Evolutionary conservation across 139 green algal species (phyloP).

Genomic region (Chlamydomonas applanata): DNA sequence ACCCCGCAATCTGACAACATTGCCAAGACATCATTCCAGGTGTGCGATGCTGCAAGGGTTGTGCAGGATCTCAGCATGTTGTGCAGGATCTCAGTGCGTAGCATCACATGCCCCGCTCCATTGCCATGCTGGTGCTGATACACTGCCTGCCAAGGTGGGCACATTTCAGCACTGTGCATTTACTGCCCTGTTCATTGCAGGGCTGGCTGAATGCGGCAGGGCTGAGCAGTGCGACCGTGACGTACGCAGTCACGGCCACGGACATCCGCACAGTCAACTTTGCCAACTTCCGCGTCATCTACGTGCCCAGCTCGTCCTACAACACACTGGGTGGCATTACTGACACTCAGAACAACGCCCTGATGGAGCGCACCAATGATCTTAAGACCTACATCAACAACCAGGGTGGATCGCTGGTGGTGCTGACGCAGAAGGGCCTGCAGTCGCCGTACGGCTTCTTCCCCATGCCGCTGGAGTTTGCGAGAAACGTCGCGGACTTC

Average conservation of each 20-base stretch:
- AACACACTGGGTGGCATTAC: too few relatives aligned
- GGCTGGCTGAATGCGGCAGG: constrained; percentile 5
- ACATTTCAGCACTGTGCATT: too few relatives aligned
- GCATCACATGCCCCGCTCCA: too few relatives aligned
- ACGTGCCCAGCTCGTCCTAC: not conserved
- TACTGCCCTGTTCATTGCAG: not conserved
- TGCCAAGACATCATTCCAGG: too few relatives aligned
- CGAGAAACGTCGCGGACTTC: not conserved
- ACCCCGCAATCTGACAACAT: too few relatives aligned
- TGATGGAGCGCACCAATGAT: not conserved
- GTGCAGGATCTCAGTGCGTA: too few relatives aligned
- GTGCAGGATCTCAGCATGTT: too few relatives aligned
- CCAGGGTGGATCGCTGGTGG: constrained; percentile 2
- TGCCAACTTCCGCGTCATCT: not conserved
- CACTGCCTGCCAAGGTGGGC: too few relatives aligned
- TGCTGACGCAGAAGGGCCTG: constrained; percentile 5
- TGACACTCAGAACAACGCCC: too few relatives aligned
- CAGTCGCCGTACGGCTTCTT: constrained; percentile 3
- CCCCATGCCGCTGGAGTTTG: not conserved
- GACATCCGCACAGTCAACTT: constrained; percentile 15
- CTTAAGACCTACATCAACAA: constrained; percentile 6
- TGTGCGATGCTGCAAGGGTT: too few relatives aligned
- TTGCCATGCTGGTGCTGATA: too few relatives aligned
- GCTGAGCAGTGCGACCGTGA: not conserved
- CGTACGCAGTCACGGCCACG: not conserved